These are phyloP conservation scores for Penstemon eatonii DNA, from an alignment of 257 asterid genomes.

Conservation along the genomic window DNA sequence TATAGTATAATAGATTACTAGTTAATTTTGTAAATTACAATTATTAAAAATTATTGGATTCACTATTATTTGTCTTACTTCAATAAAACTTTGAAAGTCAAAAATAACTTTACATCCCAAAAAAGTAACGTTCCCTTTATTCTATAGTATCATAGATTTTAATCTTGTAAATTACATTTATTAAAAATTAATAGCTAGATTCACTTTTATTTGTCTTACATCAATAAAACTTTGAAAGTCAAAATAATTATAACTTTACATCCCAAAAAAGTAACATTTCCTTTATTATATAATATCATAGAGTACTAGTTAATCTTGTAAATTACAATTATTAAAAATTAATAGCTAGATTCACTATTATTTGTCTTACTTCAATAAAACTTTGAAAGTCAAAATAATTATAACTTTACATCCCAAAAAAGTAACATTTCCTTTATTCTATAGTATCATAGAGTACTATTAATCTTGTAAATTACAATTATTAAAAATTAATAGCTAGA, in stretches of 20 bases:
- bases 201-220: too few relatives aligned
- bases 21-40: neutral
- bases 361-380: conserved; percentile 28
- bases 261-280: too few relatives aligned
- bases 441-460: neutral
- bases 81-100: conserved; percentile 23
- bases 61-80: conserved; percentile 25
- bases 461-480: neutral
- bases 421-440: neutral
- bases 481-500: neutral
- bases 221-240: too few relatives aligned
- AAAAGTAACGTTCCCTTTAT: neutral
- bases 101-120: conserved; percentile 34
- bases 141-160: too few relatives aligned
- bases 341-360: conserved; percentile 1
- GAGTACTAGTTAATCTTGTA: conserved; percentile 3
- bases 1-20: neutral
- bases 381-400: conserved; percentile 23
- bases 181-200: too few relatives aligned
- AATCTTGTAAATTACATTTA: too few relatives aligned
- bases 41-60: neutral
- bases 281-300: neutral
- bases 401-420: conserved; percentile 34
- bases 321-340: neutral
- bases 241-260: too few relatives aligned